Conservation (phyloP, 768 basidiomycete species). For the Suillus plorans region DNA sequence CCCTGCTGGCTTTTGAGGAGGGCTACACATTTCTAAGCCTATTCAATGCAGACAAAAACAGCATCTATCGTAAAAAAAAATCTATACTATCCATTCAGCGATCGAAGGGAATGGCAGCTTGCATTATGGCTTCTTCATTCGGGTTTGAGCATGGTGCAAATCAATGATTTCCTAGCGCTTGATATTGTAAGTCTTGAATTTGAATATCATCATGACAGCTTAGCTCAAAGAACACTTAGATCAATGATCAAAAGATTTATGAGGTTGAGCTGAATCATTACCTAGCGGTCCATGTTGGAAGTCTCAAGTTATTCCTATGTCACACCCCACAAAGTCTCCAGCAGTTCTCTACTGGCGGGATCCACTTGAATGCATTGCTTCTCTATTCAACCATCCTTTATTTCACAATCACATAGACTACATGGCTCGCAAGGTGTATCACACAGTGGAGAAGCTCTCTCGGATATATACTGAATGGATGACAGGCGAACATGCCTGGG, state of each 20-base stretch:
- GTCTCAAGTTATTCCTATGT: constrained; percentile 8
- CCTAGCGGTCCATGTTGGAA: constrained; percentile 25
- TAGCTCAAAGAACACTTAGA: not conserved
- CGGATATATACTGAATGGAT: no score
- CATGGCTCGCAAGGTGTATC: constrained; percentile 4
- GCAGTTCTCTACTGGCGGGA: constrained; percentile 27
- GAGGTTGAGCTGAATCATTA: constrained; percentile 15
- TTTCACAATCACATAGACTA: constrained; percentile 19
- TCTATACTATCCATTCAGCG: no score
- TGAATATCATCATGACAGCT: not conserved
- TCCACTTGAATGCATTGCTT: not conserved
- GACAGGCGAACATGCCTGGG: no score
- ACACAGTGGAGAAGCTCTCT: no score
- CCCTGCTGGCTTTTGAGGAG: no score
- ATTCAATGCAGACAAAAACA: not conserved
- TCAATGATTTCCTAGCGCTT: constrained; percentile 29
- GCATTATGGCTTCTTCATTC: constrained; percentile 27
- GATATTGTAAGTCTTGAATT: constrained; percentile 19
- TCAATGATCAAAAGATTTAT: constrained; percentile 20
- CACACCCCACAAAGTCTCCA: constrained; percentile 19
- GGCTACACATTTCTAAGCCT: not conserved
- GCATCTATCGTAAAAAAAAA: not conserved
- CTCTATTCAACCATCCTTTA: constrained; percentile 17
- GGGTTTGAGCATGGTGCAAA: constrained; percentile 28
- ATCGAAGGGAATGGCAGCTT: constrained; percentile 32